Evolutionary conservation across 768 basidiomycete genomes (phyloP).

Genomic region (Lyophyllum shimeji): DNA sequence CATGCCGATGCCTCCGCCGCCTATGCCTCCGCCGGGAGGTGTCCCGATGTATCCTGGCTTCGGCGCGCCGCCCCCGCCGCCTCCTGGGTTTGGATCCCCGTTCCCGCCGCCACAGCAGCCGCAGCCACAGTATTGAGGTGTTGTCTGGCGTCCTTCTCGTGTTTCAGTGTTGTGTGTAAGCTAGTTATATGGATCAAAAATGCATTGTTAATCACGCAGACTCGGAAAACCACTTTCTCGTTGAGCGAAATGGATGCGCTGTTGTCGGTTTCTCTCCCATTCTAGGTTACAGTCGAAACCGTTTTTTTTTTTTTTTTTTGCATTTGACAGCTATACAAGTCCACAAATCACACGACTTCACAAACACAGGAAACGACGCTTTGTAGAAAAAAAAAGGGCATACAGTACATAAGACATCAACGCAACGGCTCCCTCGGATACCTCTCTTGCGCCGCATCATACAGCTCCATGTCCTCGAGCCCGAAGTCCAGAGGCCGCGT

Average conservation of each 20-base stretch:
- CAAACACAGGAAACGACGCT: not conserved
- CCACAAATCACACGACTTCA: too few species aligned
- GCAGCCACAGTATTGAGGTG: conserved; percentile 34
- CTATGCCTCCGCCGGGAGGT: conserved; percentile 19
- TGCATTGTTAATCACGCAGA: not conserved
- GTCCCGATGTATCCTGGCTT: conserved; percentile 53
- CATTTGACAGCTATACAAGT: not conserved
- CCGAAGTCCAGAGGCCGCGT: conserved; percentile 38
- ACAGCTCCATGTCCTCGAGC: conserved; percentile 32
- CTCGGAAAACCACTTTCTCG: too few species aligned
- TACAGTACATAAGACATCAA: conserved; percentile 11
- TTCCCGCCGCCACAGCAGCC: conserved; percentile 51
- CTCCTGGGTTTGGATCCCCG: conserved; percentile 59
- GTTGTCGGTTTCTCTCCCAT: too few species aligned
- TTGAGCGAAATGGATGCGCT: too few species aligned
- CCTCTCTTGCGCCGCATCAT: conserved; percentile 22
- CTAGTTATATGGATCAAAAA: conserved; percentile 11
- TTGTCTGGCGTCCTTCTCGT: not conserved
- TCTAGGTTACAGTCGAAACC: too few species aligned
- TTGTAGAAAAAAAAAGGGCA: not conserved
- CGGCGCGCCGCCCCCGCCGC: conserved; percentile 65
- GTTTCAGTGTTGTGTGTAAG: conserved; percentile 13
- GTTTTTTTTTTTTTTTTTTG: too few species aligned
- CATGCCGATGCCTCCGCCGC: not conserved
- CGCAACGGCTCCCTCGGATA: conserved; percentile 31